Evolutionary conservation across 2,329 filamentous ascomycete genomes (phyloP).

Genomic region (Dactylonectria macrodidyma): DNA sequence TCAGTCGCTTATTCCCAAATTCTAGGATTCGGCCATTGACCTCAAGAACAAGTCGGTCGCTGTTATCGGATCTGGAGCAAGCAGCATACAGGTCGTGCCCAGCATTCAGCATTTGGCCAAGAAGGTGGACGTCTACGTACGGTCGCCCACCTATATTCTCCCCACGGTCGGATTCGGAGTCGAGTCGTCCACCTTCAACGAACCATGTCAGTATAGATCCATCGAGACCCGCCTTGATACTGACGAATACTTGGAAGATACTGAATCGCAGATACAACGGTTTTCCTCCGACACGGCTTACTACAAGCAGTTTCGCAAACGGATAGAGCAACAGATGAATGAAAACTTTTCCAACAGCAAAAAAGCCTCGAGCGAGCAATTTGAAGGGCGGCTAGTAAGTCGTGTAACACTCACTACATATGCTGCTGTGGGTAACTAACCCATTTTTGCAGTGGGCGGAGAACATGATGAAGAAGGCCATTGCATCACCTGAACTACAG

Average conservation of each 20-base stretch:
- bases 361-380: neutral
- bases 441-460: slow-evolving; percentile 11
- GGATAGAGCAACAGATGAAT: slow-evolving; percentile 24
- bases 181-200: slow-evolving; percentile 13
- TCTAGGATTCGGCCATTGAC: slow-evolving; percentile 10
- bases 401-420: neutral
- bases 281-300: slow-evolving; percentile 1
- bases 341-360: slow-evolving; percentile 15
- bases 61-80: slow-evolving; percentile 20
- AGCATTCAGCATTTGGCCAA: slow-evolving; percentile 1
- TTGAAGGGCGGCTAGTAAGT: neutral
- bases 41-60: slow-evolving; percentile 7
- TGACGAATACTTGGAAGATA: neutral
- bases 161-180: slow-evolving; percentile 19
- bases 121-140: slow-evolving; percentile 13
- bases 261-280: neutral
- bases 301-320: slow-evolving; percentile 8
- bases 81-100: slow-evolving; percentile 17
- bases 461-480: slow-evolving; percentile 9
- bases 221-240: neutral
- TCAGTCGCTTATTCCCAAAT: neutral
- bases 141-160: slow-evolving; percentile 21
- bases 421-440: neutral
- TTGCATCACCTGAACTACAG: slow-evolving; percentile 4
- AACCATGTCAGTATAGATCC: neutral